Percentiles rank a stretch among this genome's conserved stretches.
phyloP scores from a whole-genome alignment of 192 early-diverging fungal genomes.

The Helicostylum pulchrum region DNA sequence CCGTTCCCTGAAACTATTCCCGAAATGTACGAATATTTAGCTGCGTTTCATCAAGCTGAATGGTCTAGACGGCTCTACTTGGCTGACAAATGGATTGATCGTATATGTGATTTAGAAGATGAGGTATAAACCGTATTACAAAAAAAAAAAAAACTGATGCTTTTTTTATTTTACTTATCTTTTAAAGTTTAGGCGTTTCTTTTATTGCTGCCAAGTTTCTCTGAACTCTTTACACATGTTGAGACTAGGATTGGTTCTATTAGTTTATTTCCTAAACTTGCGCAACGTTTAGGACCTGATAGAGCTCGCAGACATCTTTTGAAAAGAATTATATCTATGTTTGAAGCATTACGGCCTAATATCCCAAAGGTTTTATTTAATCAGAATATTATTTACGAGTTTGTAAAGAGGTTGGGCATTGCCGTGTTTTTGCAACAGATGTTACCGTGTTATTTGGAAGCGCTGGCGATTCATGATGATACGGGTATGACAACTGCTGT shows the following conservation, averaged over 20 bases:
- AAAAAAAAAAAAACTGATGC: not conserved
- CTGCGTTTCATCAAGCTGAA: conserved; percentile 44
- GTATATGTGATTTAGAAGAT: conserved; percentile 43
- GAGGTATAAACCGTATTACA: conserved; percentile 19
- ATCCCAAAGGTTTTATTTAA: conserved; percentile 46
- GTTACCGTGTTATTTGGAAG: conserved; percentile 54
- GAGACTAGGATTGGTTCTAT: conserved; percentile 46
- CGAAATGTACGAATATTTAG: conserved; percentile 57
- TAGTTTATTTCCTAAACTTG: conserved; percentile 51
- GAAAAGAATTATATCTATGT: conserved; percentile 57
- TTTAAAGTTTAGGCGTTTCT: conserved; percentile 43
- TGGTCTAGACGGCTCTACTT: conserved; percentile 36
- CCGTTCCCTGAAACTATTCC: conserved; percentile 47
- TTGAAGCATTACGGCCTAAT: conserved; percentile 50
- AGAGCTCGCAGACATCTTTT: conserved; percentile 44
- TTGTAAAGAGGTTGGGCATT: conserved; percentile 49
- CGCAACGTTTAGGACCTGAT: conserved; percentile 47
- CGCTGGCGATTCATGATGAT: conserved; percentile 42
- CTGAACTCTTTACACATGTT: conserved; percentile 43
- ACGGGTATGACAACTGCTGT: not conserved
- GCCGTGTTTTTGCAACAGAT: conserved; percentile 53
- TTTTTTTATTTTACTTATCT: not conserved
- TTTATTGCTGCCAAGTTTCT: conserved; percentile 52
- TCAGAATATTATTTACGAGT: conserved; percentile 35
- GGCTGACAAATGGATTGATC: conserved; percentile 47